Evolutionary conservation across 2,329 filamentous ascomycete species (phyloP).

Genomic region (Bimuria novae-zelandiae): DNA sequence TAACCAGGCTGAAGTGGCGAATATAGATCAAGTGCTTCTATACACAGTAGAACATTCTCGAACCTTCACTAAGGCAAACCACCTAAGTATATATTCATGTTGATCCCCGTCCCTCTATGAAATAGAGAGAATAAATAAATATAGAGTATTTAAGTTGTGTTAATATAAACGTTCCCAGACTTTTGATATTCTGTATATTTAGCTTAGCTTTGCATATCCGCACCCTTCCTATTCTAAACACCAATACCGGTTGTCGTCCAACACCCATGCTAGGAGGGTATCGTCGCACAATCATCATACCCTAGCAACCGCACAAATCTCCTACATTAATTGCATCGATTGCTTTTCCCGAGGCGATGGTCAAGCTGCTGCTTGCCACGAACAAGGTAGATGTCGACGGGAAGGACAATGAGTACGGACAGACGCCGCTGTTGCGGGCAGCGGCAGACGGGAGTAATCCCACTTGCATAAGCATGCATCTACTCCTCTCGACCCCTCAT

Average conservation of each 20-base stretch:
- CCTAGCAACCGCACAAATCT: neutral
- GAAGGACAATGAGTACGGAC: neutral
- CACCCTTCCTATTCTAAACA: neutral
- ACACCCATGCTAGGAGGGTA: neutral
- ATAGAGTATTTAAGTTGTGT: neutral
- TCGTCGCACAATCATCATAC: neutral
- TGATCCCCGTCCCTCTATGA: conserved; percentile 2
- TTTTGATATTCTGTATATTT: neutral
- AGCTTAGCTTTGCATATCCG: neutral
- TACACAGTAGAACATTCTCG: conserved; percentile 1
- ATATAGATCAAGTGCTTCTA: neutral
- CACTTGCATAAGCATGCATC: neutral
- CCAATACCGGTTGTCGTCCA: neutral
- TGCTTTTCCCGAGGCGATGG: conserved; percentile 3
- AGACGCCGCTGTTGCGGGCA: neutral
- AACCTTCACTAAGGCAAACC: neutral
- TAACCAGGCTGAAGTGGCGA: conserved; percentile 1
- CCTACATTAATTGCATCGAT: neutral
- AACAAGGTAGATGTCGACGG: neutral
- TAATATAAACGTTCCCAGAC: neutral
- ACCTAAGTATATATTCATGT: neutral
- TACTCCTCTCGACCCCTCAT: neutral
- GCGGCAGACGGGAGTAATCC: neutral
- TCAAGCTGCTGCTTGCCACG: neutral
- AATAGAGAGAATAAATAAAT: conserved; percentile 5